Evolutionary conservation across 805 yeast genomes (phyloP).

Genomic region (Saccharomycopsis sp.): DNA sequence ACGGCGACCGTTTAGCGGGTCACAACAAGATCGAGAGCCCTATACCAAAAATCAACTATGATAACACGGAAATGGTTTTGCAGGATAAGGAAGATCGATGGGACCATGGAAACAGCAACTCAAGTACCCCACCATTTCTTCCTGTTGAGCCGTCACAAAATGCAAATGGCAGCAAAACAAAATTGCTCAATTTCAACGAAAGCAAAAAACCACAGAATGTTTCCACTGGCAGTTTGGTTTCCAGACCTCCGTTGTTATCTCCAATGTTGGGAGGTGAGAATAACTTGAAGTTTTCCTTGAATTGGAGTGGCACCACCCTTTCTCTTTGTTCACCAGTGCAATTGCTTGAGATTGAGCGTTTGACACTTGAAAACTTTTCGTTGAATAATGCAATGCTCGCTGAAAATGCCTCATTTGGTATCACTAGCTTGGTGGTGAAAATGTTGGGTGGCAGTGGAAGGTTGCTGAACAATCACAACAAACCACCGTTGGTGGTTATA

Average conservation of each 20-base stretch:
- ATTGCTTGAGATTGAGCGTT: conserved; percentile 62
- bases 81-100: conserved; percentile 42
- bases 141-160: conserved; percentile 6
- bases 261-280: conserved; percentile 4
- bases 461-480: conserved; percentile 59
- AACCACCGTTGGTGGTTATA: conserved; percentile 67
- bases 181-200: too few species aligned
- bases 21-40: conserved; percentile 46
- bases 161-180: neutral
- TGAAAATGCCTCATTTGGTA: conserved; percentile 63
- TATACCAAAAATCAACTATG: conserved; percentile 42
- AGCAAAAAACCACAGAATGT: neutral
- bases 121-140: conserved; percentile 8
- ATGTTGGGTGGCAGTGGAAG: conserved; percentile 65
- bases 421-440: conserved; percentile 48
- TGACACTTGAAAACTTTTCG: conserved; percentile 45
- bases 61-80: conserved; percentile 67
- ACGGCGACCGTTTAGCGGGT: conserved; percentile 59
- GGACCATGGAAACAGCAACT: conserved; percentile 33
- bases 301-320: conserved; percentile 25
- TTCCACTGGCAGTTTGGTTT: conserved; percentile 1
- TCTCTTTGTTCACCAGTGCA: conserved; percentile 73
- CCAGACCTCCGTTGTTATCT: conserved; percentile 19
- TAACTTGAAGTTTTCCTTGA: conserved; percentile 17
- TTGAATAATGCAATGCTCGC: conserved; percentile 36